A percentile compares a stretch with the other conserved stretches of the same genome.
phyloP scores from a whole-genome alignment of 768 basidiomycete genomes.

The Lactarius hatsudake region DNA sequence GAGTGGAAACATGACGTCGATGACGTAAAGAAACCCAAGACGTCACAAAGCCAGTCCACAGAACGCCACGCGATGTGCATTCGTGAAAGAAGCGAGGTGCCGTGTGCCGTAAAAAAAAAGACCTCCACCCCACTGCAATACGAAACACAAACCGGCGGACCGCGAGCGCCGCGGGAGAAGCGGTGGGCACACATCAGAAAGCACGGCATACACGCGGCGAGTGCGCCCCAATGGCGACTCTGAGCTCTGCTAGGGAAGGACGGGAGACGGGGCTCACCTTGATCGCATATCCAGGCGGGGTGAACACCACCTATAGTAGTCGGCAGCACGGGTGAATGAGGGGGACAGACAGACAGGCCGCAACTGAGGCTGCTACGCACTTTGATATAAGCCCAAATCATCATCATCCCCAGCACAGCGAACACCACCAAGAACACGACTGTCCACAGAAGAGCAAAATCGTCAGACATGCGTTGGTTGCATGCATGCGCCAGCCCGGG shows the following conservation, averaged over 20 bases:
- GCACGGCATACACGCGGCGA: conserved; percentile 15
- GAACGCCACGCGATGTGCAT: neutral
- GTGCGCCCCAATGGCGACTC: neutral
- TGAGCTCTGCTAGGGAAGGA: neutral
- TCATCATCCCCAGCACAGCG: conserved; percentile 60
- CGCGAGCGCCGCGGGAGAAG: neutral
- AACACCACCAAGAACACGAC: conserved; percentile 69
- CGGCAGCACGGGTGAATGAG: neutral
- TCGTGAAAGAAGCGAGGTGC: neutral
- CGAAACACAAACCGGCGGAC: neutral
- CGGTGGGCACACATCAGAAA: neutral
- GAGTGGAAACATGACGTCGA: neutral
- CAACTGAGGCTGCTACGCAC: conserved; percentile 39
- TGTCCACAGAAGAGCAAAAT: conserved; percentile 37
- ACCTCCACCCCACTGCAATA: neutral
- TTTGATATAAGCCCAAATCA: conserved; percentile 75
- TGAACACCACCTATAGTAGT: conserved; percentile 52
- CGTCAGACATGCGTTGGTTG: no score
- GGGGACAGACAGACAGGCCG: no score
- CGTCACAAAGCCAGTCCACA: neutral
- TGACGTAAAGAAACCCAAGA: neutral
- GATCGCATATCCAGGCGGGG: conserved; percentile 65
- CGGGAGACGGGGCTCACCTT: conserved; percentile 48
- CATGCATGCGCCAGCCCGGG: no score
- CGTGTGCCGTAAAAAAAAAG: neutral